Conservation (phyloP, 306 rosid genomes). For the Vigna unguiculata region DNA sequence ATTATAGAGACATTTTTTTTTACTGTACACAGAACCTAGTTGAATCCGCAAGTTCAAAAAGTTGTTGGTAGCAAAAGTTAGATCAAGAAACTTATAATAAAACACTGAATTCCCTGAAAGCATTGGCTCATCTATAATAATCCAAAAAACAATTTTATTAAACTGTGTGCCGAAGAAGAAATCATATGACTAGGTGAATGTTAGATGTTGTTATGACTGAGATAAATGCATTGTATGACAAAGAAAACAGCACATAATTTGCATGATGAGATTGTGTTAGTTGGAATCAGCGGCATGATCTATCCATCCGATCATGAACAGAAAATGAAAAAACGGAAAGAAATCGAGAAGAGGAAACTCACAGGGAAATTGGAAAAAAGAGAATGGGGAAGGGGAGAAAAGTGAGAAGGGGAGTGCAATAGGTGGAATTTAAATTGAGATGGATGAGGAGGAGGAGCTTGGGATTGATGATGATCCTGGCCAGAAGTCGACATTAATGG, state of each 20-base stretch:
- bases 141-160: not conserved
- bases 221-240: not conserved
- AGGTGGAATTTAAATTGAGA: conserved; percentile 41
- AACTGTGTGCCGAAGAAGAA: not conserved
- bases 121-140: not conserved
- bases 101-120: not conserved
- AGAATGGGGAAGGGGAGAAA: not conserved
- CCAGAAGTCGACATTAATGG: conserved; percentile 41
- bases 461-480: conserved; percentile 23
- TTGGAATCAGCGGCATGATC: not conserved
- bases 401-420: conserved; percentile 16
- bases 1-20: not conserved
- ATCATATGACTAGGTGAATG: no score
- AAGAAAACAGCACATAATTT: not conserved
- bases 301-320: not conserved
- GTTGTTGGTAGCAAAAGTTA: not conserved
- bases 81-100: not conserved
- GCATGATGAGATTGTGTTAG: not conserved
- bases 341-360: not conserved
- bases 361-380: conserved; percentile 23
- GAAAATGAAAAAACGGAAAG: not conserved
- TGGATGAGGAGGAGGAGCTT: not conserved
- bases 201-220: no score
- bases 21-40: not conserved
- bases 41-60: conserved; percentile 23